phyloP scores from a whole-genome alignment of 352 stramenopile genomes.

The Pythium utonaiense region DNA sequence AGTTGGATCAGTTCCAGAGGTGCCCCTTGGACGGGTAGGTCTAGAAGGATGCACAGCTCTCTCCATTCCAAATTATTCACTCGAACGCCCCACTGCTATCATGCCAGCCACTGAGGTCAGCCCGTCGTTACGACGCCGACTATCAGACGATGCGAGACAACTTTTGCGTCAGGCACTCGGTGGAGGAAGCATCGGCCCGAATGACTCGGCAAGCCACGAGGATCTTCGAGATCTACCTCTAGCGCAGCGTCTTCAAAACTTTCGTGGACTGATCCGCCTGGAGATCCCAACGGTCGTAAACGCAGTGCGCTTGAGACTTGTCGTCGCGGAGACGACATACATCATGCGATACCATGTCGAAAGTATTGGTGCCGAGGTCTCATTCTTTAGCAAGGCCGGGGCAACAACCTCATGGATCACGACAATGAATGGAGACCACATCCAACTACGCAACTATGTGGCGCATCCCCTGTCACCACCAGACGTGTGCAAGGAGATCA shows the following conservation, averaged over 20 bases:
- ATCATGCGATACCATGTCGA: conserved; percentile 44
- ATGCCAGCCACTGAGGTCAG: conserved; percentile 51
- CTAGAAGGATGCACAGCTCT: neutral
- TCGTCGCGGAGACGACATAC: conserved; percentile 31
- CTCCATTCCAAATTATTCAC: neutral
- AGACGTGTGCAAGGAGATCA: conserved; percentile 28
- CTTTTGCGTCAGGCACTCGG: conserved; percentile 39
- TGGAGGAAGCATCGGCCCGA: neutral
- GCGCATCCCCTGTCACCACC: neutral
- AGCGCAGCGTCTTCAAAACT: conserved; percentile 43
- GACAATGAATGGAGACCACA: conserved; percentile 24
- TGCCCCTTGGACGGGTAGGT: neutral
- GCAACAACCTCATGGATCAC: conserved; percentile 51
- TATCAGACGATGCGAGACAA: conserved; percentile 61
- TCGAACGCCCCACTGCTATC: conserved; percentile 2
- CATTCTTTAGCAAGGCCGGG: conserved; percentile 35
- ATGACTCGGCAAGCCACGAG: neutral
- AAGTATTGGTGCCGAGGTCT: conserved; percentile 37
- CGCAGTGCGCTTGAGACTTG: conserved; percentile 32
- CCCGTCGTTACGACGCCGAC: conserved; percentile 38
- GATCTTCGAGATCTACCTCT: conserved; percentile 29
- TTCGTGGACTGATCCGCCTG: conserved; percentile 37
- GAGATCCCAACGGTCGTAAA: conserved; percentile 22
- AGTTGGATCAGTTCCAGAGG: neutral
- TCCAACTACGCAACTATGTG: conserved; percentile 40